These are phyloP conservation scores for Gentiana straminea DNA, from an alignment of 257 asterid species.

Conservation along the genomic window DNA sequence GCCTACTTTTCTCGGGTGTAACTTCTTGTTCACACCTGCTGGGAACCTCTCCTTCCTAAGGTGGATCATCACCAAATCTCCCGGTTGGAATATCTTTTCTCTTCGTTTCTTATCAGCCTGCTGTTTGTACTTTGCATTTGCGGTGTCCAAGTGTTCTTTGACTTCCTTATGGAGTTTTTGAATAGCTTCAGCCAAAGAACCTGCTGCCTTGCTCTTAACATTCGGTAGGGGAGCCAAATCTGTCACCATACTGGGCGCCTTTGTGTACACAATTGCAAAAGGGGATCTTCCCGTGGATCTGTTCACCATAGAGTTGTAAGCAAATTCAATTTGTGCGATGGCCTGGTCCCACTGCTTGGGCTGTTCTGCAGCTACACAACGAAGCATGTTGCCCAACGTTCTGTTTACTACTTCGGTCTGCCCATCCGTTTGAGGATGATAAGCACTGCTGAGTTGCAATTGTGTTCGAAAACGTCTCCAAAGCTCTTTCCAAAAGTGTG, in stretches of 20 bases:
- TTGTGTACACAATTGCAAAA: background rate
- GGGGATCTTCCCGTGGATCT: background rate
- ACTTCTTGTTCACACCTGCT: background rate
- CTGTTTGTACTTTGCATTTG: background rate
- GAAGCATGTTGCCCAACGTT: conserved; percentile 2
- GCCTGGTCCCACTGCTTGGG: conserved; percentile 1
- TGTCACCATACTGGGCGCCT: background rate
- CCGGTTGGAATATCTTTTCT: background rate
- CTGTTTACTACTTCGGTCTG: conserved; percentile 3
- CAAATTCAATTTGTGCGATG: conserved; percentile 7
- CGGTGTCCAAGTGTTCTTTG: background rate
- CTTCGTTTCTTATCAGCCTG: background rate
- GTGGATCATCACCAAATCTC: conserved; percentile 3
- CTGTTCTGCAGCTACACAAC: background rate
- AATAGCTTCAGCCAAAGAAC: background rate
- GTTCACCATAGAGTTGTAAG: conserved; percentile 1
- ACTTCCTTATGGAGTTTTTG: background rate
- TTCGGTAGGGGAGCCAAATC: background rate
- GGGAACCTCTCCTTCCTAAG: background rate
- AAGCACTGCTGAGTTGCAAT: background rate
- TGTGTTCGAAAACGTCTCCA: background rate
- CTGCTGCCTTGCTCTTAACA: background rate
- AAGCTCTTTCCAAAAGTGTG: conserved; percentile 1
- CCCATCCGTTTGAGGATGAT: conserved; percentile 6
- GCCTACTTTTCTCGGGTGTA: background rate